Evolutionary conservation across 805 yeast genomes (phyloP), one percentile per base, ranked within the genome.

Genomic region (Candida sithepensis): DNA sequence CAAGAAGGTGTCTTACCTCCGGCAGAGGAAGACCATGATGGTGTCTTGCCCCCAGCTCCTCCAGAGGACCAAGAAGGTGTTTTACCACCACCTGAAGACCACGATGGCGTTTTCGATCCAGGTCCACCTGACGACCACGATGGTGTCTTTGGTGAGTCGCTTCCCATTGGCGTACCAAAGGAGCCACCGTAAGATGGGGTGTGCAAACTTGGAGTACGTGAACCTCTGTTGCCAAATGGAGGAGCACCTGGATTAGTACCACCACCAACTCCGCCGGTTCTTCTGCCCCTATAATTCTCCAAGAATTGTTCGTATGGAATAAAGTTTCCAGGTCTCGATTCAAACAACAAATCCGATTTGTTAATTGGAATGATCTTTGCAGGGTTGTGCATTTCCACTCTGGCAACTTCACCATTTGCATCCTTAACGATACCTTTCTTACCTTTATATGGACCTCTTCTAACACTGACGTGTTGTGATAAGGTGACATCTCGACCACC

Each of bases 391-490:
- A 94, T 76, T 69, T 94, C 99, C 39, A 94, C 88, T 50, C 97
- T 79, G 1, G 97, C 98, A 56, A 78, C 79, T 13, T 85, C 85
- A 52, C 95, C 99, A 58, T 89, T 94, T 9, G 96, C 89, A 63
- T 94, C 98, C 56, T 87, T 85, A 39, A 94, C 88, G 54, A 88
- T 86, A 64, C 99, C 99, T 71, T 85, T 83, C 56, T 89, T 81
- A 41, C 99, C 98, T 70, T 94, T 94, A 66, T 92, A 89, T 42
- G 96, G 94, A n/a, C 97, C 89, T 60, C 86, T 83, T 34, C 88
- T 80, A 42, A 94, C 86, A 54, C 89, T 81, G 20, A 94, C 97
- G 49, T 85, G 85, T 61, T 88, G 89, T 56, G 88, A 86, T 33
- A 94, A 61, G 24, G 95, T 81, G 42, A 79, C 79, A 65, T 89